These are phyloP conservation scores for Vishniacozyma victoriae DNA, from an alignment of 768 basidiomycete species.

Conservation along the genomic window DNA sequence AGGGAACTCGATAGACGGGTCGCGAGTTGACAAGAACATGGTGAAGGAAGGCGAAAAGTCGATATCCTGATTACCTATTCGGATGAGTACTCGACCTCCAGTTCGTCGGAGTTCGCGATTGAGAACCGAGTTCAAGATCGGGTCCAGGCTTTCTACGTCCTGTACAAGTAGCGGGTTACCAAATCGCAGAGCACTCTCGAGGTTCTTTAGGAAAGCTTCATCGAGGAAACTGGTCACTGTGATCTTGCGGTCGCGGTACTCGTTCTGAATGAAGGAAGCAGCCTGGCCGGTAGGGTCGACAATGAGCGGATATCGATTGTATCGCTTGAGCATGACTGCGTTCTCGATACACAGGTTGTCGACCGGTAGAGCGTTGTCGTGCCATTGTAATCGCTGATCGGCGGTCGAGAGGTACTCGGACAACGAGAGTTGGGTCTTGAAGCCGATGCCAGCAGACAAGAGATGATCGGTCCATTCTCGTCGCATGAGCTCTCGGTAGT, in stretches of 20 bases:
- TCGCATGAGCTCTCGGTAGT: constrained; percentile 75
- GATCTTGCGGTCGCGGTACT: constrained; percentile 93
- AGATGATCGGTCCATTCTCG: constrained; percentile 74
- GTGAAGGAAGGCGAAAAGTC: constrained; percentile 99
- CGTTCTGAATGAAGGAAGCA: constrained; percentile 84
- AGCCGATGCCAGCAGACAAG: constrained; percentile 79
- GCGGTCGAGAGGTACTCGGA: constrained; percentile 95
- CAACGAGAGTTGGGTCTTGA: constrained; percentile 84
- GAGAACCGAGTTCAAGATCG: constrained; percentile 91
- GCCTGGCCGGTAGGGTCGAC: constrained; percentile 98
- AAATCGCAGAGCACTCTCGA: constrained; percentile 97
- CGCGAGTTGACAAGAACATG: constrained; percentile 96
- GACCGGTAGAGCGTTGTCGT: constrained; percentile 88
- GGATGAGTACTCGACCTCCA: constrained; percentile 93
- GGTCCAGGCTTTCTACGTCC: constrained; percentile 95
- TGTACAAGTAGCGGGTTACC: constrained; percentile 96
- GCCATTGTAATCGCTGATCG: constrained; percentile 92
- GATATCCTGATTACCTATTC: constrained; percentile 94
- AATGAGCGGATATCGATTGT: constrained; percentile 93
- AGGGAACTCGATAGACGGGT: constrained; percentile 95
- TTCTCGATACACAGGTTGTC: constrained; percentile 96
- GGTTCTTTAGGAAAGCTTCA: constrained; percentile 94
- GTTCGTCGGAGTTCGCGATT: constrained; percentile 95
- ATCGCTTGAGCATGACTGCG: constrained; percentile 98
- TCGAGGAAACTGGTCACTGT: constrained; percentile 98